A percentile compares a stretch with the other conserved stretches of the same genome.
phyloP scores from a whole-genome alignment of 139 green algal genomes.

The Microglena sp. region DNA sequence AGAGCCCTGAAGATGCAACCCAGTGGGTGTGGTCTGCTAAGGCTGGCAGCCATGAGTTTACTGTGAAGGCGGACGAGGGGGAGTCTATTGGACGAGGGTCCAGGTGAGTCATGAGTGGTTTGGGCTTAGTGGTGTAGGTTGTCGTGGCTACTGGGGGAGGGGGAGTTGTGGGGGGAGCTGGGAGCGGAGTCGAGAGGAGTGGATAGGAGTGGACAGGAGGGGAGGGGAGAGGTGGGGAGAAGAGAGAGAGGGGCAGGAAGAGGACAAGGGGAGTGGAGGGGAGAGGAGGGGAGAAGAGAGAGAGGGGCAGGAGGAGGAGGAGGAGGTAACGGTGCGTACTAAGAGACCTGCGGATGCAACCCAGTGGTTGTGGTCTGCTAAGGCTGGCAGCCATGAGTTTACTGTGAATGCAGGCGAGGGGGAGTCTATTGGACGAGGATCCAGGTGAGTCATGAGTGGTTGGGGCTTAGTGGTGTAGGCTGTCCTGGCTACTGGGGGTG shows the following conservation, averaged over 20 bases:
- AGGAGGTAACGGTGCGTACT: conserved; percentile 72
- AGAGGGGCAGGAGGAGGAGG: no score
- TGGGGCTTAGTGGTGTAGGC: no score
- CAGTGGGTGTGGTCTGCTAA: conserved; percentile 86
- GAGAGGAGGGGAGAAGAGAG: no score
- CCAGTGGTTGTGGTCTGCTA: conserved; percentile 85
- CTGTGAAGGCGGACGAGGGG: conserved; percentile 49
- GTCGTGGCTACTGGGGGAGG: no score
- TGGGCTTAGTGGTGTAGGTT: no score
- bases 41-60: conserved; percentile 79
- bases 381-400: conserved; percentile 74
- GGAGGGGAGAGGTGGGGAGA: no score
- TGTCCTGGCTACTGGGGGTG: no score
- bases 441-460: conserved; percentile 53
- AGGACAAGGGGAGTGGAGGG: no score
- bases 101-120: conserved; percentile 47
- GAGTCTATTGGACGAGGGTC: conserved; percentile 66
- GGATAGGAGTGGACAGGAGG: no score
- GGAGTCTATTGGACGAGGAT: conserved; percentile 59
- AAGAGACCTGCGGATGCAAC: conserved; percentile 54
- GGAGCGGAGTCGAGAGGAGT: no score
- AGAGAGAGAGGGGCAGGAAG: no score
- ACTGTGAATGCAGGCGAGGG: conserved; percentile 54
- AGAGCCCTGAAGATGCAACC: conserved; percentile 49
- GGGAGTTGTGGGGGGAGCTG: no score